These are phyloP conservation scores for Diphasiastrum complanatum DNA, from an alignment of 83 land plant genomes.

Conservation along the genomic window DNA sequence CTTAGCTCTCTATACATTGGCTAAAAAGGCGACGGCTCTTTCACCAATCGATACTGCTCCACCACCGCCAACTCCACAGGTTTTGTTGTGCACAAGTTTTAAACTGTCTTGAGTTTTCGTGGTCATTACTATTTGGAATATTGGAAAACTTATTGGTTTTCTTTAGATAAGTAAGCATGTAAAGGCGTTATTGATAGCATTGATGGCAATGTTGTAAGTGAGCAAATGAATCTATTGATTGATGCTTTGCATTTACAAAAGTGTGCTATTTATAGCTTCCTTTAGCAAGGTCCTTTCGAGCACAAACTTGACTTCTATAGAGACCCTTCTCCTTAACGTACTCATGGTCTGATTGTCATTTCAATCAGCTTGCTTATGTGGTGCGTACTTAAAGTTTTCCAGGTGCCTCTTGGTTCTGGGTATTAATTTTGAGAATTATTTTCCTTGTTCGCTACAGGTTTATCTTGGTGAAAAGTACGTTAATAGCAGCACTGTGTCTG, in stretches of 20 bases:
- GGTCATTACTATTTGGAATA: background rate
- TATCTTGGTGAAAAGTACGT: conserved; percentile 90
- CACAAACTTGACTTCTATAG: no score
- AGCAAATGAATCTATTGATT: background rate
- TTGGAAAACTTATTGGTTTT: no score
- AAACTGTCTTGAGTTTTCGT: background rate
- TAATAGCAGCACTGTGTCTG: conserved; percentile 74
- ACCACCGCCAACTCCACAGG: conserved; percentile 90
- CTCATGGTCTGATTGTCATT: no score
- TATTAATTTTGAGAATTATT: background rate
- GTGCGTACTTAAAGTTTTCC: no score
- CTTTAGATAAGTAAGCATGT: no score
- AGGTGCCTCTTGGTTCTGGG: no score
- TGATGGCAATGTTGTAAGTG: no score
- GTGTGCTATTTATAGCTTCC: no score
- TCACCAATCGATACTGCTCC: conserved; percentile 88
- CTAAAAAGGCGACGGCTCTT: conserved; percentile 65
- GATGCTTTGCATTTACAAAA: background rate
- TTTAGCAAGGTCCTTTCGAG: no score
- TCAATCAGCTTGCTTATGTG: no score
- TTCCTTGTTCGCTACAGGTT: conserved; percentile 60
- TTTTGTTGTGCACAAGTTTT: conserved; percentile 10
- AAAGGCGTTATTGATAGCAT: no score
- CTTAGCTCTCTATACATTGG: conserved; percentile 65
- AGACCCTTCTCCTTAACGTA: no score